A percentile compares a stretch with the other conserved stretches of the same genome.
phyloP scores from a whole-genome alignment of 2,329 filamentous ascomycete species.

The Lachnellula willkommii region DNA sequence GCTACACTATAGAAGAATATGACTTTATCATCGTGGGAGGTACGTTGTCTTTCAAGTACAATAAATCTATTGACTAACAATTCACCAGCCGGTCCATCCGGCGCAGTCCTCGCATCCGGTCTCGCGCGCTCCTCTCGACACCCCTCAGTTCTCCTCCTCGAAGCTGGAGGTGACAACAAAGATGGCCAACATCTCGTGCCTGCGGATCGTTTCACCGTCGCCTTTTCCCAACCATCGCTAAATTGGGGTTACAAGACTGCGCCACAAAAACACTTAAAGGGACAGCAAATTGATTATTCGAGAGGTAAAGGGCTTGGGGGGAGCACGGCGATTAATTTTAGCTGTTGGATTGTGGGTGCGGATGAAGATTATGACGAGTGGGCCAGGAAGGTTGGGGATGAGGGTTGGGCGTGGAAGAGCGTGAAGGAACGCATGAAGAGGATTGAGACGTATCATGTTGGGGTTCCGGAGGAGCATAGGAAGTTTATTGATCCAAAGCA shows the following conservation, averaged over 20 bases:
- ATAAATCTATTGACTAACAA: not conserved
- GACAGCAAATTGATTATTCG: conserved; percentile 27
- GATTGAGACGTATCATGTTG: conserved; percentile 49
- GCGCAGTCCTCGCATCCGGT: conserved; percentile 48
- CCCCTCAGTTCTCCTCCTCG: conserved; percentile 54
- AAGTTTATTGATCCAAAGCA: conserved; percentile 44
- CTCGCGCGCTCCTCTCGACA: conserved; percentile 43
- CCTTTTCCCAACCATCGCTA: conserved; percentile 34
- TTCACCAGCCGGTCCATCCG: conserved; percentile 51
- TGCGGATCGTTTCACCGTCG: conserved; percentile 49
- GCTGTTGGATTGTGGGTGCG: conserved; percentile 48
- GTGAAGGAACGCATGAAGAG: conserved; percentile 46
- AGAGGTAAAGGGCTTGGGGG: conserved; percentile 37
- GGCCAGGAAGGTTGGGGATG: conserved; percentile 51
- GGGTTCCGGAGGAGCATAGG: conserved; percentile 33
- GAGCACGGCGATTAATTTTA: conserved; percentile 36
- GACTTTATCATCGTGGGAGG: conserved; percentile 24
- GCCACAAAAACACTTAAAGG: conserved; percentile 23
- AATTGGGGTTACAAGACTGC: conserved; percentile 27
- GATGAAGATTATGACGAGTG: conserved; percentile 58
- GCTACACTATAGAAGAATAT: not conserved
- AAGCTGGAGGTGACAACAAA: conserved; percentile 50
- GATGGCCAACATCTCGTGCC: conserved; percentile 43
- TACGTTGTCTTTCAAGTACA: not conserved
- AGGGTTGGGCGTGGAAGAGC: conserved; percentile 49